Conservation (phyloP, 2,329 filamentous ascomycete genomes). For the Sarocladium kiliense region DNA sequence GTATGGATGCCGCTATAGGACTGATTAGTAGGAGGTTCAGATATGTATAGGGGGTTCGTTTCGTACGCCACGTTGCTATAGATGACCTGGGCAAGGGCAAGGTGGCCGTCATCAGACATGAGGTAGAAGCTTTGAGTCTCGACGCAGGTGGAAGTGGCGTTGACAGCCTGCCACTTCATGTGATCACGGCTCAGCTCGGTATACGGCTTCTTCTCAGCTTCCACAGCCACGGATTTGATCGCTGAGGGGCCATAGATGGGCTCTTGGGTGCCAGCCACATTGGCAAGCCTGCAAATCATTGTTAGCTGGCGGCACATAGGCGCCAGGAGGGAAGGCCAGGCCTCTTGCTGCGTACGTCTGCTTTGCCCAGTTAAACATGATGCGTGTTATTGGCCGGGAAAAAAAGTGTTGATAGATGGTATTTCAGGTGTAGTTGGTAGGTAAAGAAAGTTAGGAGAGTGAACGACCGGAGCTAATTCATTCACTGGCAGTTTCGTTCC, state of each 20-base stretch:
- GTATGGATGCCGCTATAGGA: constrained; percentile 72
- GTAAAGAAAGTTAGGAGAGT: not conserved
- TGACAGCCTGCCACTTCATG: constrained; percentile 75
- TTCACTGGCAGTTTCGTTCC: not conserved
- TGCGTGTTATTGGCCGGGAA: constrained; percentile 16
- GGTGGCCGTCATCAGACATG: constrained; percentile 68
- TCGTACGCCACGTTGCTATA: constrained; percentile 94
- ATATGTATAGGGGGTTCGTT: not conserved
- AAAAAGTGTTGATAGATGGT: not conserved
- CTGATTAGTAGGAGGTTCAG: constrained; percentile 15
- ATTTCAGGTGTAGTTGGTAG: not conserved
- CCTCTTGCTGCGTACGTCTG: constrained; percentile 60
- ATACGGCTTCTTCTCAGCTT: constrained; percentile 72
- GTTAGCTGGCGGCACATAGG: constrained; percentile 10
- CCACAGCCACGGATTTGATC: constrained; percentile 78
- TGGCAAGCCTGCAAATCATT: constrained; percentile 47
- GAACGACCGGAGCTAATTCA: constrained; percentile 7
- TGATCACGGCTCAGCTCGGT: constrained; percentile 74
- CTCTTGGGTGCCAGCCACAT: constrained; percentile 93
- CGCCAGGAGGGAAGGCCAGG: not conserved
- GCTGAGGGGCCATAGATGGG: constrained; percentile 89
- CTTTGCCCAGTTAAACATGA: constrained; percentile 93
- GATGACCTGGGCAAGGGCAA: constrained; percentile 84
- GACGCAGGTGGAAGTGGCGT: constrained; percentile 69
- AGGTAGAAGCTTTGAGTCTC: constrained; percentile 96